phyloP scores from a whole-genome alignment of 2,329 filamentous ascomycete species.

The Colletotrichum sp. region DNA sequence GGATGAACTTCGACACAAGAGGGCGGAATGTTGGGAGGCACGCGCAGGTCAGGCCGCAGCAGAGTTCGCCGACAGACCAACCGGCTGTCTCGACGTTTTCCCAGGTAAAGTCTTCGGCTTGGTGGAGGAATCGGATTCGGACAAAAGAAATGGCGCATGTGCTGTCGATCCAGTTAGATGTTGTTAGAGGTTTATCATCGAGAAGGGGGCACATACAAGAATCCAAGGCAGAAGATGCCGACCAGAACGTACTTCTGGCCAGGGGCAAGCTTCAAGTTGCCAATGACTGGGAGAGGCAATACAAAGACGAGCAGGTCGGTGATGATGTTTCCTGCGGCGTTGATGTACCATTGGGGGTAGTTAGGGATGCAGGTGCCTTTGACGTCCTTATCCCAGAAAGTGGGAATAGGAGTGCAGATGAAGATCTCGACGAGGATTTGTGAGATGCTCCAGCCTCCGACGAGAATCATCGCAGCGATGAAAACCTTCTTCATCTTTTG shows the following conservation, averaged over 20 bases:
- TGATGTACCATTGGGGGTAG: conserved; percentile 27
- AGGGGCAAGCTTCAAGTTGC: conserved; percentile 7
- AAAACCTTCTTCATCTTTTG: conserved; percentile 30
- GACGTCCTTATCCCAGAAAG: conserved; percentile 28
- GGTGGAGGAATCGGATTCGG: conserved; percentile 25
- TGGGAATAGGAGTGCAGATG: conserved; percentile 29
- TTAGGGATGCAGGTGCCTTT: conserved; percentile 25
- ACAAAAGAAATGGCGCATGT: conserved; percentile 29
- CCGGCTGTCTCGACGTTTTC: conserved; percentile 26
- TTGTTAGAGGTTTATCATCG: not conserved
- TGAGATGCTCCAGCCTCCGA: conserved; percentile 29
- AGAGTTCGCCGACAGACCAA: conserved; percentile 28
- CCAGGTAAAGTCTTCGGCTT: conserved; percentile 25
- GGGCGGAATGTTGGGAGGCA: conserved; percentile 29
- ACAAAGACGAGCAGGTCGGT: conserved; percentile 22
- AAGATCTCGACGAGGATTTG: conserved; percentile 30
- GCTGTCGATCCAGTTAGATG: not conserved
- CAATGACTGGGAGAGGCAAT: conserved; percentile 22
- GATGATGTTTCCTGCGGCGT: conserved; percentile 26
- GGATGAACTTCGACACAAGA: conserved; percentile 15
- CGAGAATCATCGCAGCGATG: conserved; percentile 27
- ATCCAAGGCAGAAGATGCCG: conserved; percentile 26
- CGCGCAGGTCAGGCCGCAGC: conserved; percentile 25
- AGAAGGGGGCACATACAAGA: conserved; percentile 17
- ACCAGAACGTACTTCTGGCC: conserved; percentile 25